phyloP scores from a whole-genome alignment of 1,139 yeast species.

The Maudiozyma humilis region DNA sequence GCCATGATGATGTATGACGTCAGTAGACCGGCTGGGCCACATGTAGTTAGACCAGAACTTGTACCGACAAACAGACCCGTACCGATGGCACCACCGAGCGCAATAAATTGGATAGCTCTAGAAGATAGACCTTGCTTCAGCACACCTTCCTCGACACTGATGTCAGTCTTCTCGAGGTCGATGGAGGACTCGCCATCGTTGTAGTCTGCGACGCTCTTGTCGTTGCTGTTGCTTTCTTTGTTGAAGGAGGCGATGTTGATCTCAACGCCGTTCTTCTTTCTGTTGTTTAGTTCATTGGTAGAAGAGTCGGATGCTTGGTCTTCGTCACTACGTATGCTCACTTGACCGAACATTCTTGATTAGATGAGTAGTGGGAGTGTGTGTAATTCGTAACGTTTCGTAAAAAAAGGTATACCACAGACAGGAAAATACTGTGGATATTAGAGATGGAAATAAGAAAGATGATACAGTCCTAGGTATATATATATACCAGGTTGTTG shows the following conservation, averaged over 20 bases:
- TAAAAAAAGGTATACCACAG: too few species aligned
- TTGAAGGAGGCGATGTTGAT: not conserved
- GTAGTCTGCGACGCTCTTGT: not conserved
- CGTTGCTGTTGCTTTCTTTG: not conserved
- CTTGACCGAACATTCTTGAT: slow-evolving; percentile 1
- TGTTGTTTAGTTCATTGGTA: not conserved
- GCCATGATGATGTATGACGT: slow-evolving; percentile 33
- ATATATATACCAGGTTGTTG: too few species aligned
- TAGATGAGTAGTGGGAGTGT: too few species aligned
- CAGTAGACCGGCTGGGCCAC: slow-evolving; percentile 63
- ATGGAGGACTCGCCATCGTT: not conserved
- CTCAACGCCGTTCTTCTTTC: not conserved
- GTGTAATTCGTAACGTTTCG: too few species aligned
- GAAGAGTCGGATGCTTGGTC: not conserved
- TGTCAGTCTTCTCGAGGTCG: slow-evolving; percentile 1
- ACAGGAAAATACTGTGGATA: too few species aligned
- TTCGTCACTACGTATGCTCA: not conserved
- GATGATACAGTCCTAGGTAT: too few species aligned
- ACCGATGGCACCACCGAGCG: slow-evolving; percentile 82
- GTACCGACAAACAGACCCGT: slow-evolving; percentile 55
- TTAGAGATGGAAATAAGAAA: too few species aligned
- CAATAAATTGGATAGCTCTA: slow-evolving; percentile 67
- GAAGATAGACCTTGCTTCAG: slow-evolving; percentile 46
- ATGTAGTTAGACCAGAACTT: slow-evolving; percentile 50
- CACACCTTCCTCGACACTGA: not conserved